Evolutionary conservation across 495 filamentous ascomycete genomes (phyloP), one percentile per base, ranked within the genome.

Genomic region (Neurospora hispaniola): DNA sequence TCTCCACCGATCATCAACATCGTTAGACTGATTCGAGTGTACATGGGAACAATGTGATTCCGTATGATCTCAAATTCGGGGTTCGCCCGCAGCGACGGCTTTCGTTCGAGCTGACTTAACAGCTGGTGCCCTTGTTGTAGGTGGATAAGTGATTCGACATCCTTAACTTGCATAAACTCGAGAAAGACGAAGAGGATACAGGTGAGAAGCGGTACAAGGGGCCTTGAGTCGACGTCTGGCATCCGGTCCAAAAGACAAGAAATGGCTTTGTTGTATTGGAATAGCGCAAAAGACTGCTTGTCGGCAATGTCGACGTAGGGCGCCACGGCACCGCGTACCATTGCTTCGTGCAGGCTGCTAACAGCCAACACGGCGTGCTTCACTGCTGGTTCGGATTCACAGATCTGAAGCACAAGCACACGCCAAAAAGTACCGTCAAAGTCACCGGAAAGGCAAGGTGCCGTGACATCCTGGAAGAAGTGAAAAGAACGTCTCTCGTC

Each of bases 151-250:
- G 86, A 86, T 23, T 82, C 82, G 39, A 75, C 78, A 70, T 81
- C 78, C 78, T 87, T 84, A 20, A 83, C 85, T 66, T 85, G 82
- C 69, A 90, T 79, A 40, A 85, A 80, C 75, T 89, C 88, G 44
- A 90, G 86, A 75, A 86, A 89, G 16, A 89, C 85, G 69, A 89
- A 90, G 35, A 90, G 80, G 1, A 88, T 76, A 70, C 88, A 89
- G 4, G 81, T 88, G 10, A 90, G 79, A 42, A 90, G 76, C 20
- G 79, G 77, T 41, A 89, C 85, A 18, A 86, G 76, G 2, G 83
- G 82, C 74, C 80, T 79, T 12, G 81, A 80, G 54, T 83, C 74
- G 70, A 77, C 78, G 72, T 84, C 75, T 20, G 78, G 80, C 73
- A 83, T 78, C 77, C 82, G 80, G 44, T 78, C 77, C 70, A 82